Base-by-base conservation (phyloP, 768 basidiomycete species). In the Agaricus blazei region DNA sequence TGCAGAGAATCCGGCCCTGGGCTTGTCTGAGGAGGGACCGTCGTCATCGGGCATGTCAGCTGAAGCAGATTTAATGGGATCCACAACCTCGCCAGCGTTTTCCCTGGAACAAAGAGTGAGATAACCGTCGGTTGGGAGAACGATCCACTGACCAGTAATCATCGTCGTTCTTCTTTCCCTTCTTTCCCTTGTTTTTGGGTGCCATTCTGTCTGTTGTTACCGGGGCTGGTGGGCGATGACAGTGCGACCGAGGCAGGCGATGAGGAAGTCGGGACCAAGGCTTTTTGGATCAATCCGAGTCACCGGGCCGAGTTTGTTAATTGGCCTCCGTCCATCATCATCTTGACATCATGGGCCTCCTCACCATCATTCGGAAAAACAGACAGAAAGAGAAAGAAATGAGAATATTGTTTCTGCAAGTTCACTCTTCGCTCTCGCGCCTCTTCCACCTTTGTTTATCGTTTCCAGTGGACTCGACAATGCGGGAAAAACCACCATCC, bases 341-440 rank as follows among this genome's bases (percentile, higher is more conserved):
- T 24, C n/a, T 38, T 26, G 53, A 28, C 56, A 62, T 48, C 26
- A 94, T 96, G 94, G 97, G 96, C 0, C 81, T 99, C 41, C 83
- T 98, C 57, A 97, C 97, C 5, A 93, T 98, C 68, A 98, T 99
- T 60, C 78, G 97, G 54, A 99, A 99, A 75, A 95, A 94, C 64
- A 78, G 94, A 41, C 85, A 85, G 68, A 98, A 98, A 68, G 95
- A 97, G 71, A 88, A 85, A 69, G 95, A 98, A 68, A 98, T 98
- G 90, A 83, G 96, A 31, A 80, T 98, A 52, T 78, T 99, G 47
- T 98, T 98, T 72, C 84, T 96, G 92, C 90, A 68, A 58, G 82
- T 41, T 19, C 48, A 49, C 24, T 23, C 12, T 12, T 15, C 31
- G 9, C 27, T 8, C 15, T 14, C 3, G 27, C 26, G 1, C 23